Conservation (phyloP, 257 asterid species). For the Solanum sitiens region DNA sequence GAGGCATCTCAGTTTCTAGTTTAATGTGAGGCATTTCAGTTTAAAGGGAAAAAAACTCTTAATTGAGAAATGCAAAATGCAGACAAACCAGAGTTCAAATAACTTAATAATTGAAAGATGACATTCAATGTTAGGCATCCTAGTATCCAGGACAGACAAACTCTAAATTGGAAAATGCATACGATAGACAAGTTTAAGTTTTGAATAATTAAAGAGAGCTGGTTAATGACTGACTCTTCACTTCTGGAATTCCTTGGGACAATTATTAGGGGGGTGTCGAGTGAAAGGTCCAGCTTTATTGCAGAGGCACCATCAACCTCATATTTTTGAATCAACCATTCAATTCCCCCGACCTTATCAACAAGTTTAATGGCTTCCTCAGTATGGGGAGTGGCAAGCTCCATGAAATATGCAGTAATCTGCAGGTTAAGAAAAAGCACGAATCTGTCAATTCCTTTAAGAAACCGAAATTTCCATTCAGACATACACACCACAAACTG, state of each 20-base stretch:
- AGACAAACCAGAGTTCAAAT: not conserved
- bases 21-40: not conserved
- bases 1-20: not conserved
- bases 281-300: conserved; percentile 81
- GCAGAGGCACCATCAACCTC: conserved; percentile 99
- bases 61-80: not conserved
- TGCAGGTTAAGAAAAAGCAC: conserved; percentile 17
- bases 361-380: conserved; percentile 94
- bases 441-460: not conserved
- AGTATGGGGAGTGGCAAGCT: conserved; percentile 91
- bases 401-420: conserved; percentile 95
- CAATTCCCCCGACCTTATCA: conserved; percentile 98
- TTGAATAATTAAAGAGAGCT: not conserved
- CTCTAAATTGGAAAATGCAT: not conserved
- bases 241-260: conserved; percentile 87
- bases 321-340: conserved; percentile 92
- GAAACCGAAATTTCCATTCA: not conserved
- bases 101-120: not conserved
- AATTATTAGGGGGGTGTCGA: conserved; percentile 85
- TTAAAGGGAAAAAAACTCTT: not conserved
- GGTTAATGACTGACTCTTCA: conserved; percentile 66
- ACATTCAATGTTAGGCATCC: not conserved
- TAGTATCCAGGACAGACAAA: not conserved
- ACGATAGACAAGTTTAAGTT: not conserved
- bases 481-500: not conserved